A percentile compares a stretch with the other conserved stretches of the same genome.
phyloP scores from a whole-genome alignment of 108 stramenopile species.

The Cyclotella kingstonii region DNA sequence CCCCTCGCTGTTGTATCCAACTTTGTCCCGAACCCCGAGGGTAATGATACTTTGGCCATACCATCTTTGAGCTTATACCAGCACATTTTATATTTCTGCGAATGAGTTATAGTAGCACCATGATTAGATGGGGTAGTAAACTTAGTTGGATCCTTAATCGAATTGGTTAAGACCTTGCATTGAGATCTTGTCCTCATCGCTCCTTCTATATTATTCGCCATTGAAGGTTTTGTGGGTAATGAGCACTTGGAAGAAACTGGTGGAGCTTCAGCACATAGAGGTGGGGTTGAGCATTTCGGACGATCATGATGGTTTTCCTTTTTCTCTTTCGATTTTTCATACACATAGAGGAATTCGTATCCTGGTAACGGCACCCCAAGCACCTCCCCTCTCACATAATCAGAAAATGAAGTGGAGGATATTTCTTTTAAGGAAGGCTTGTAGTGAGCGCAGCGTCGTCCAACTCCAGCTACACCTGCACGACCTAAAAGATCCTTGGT shows the following conservation, averaged over 20 bases:
- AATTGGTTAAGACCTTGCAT: not conserved
- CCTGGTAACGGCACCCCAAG: slow-evolving; percentile 51
- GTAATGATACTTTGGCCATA: slow-evolving; percentile 76
- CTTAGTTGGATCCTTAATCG: slow-evolving; percentile 13
- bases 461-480: slow-evolving; percentile 15
- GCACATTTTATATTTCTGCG: slow-evolving; percentile 45
- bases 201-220: not conserved
- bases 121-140: no score
- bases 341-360: slow-evolving; percentile 42
- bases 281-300: not conserved
- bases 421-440: slow-evolving; percentile 65
- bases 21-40: slow-evolving; percentile 60
- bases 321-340: slow-evolving; percentile 29
- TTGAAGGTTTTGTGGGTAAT: not conserved
- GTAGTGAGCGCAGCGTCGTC: slow-evolving; percentile 46
- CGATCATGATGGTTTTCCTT: slow-evolving; percentile 15
- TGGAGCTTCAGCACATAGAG: slow-evolving; percentile 8
- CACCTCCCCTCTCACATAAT: slow-evolving; percentile 69
- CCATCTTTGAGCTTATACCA: slow-evolving; percentile 51
- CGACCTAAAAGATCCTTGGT: slow-evolving; percentile 27
- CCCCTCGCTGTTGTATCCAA: slow-evolving; percentile 73
- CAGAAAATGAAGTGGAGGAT: slow-evolving; percentile 58
- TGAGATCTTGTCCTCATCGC: slow-evolving; percentile 21
- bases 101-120: not conserved
- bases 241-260: slow-evolving; percentile 1